A percentile compares a stretch with the other conserved stretches of the same genome.
These are phyloP conservation scores for Arthroderma sp. DNA, from an alignment of 2,329 filamentous ascomycete genomes.

Conservation along the genomic window DNA sequence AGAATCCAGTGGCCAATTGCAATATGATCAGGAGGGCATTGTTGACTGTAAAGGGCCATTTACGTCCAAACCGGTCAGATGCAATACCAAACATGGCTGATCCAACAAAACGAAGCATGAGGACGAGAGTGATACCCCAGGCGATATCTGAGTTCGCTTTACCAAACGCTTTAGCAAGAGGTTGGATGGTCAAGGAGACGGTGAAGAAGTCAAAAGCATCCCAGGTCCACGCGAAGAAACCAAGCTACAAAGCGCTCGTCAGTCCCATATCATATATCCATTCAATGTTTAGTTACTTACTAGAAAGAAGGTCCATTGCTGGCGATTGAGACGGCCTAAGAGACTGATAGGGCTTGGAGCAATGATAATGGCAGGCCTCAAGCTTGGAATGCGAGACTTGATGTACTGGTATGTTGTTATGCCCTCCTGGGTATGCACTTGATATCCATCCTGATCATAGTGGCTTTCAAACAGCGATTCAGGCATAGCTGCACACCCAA, in stretches of 20 bases:
- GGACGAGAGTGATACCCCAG: constrained; percentile 42
- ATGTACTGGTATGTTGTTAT: too few relatives aligned
- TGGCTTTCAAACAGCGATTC: too few relatives aligned
- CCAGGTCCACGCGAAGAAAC: constrained; percentile 40
- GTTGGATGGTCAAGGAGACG: constrained; percentile 42
- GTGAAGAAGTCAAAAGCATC: constrained; percentile 52
- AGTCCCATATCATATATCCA: neutral
- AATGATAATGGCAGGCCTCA: constrained; percentile 12
- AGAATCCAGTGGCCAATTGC: constrained; percentile 49
- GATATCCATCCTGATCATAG: too few relatives aligned
- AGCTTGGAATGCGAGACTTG: too few relatives aligned
- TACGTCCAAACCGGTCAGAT: constrained; percentile 42
- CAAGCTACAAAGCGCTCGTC: constrained; percentile 16
- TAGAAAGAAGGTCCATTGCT: constrained; percentile 48
- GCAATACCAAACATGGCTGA: constrained; percentile 44
- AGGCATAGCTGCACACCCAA: too few relatives aligned
- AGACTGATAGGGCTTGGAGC: constrained; percentile 38
- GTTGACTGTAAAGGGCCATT: constrained; percentile 49
- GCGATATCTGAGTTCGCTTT: constrained; percentile 46
- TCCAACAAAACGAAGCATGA: constrained; percentile 50
- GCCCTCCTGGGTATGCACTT: too few relatives aligned
- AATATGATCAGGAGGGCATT: constrained; percentile 48
- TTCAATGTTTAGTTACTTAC: constrained; percentile 14
- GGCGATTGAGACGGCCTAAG: constrained; percentile 37
- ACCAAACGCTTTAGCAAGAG: constrained; percentile 41